Conservation (phyloP, 768 basidiomycete species). For the Mycena latifolia region DNA sequence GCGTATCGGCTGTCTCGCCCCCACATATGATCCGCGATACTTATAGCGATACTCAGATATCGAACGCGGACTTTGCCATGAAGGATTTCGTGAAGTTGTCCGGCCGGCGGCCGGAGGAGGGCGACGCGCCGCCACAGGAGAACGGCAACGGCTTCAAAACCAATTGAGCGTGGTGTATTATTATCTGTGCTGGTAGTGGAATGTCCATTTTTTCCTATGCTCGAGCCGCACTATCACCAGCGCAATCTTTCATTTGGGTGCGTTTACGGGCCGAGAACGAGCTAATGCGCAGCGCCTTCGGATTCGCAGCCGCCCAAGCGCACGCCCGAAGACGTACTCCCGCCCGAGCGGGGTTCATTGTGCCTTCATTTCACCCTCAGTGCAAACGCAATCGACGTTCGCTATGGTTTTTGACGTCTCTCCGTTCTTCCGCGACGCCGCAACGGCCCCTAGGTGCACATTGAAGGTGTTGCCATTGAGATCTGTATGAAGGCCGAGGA, state of each 20-base stretch:
- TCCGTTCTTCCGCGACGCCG: neutral
- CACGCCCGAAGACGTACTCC: neutral
- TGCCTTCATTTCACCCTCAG: constrained; percentile 19
- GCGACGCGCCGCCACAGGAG: constrained; percentile 37
- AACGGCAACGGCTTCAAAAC: constrained; percentile 11
- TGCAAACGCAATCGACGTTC: constrained; percentile 8
- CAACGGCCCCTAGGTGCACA: neutral
- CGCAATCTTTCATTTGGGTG: constrained; percentile 42
- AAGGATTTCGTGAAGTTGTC: constrained; percentile 73
- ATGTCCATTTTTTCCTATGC: constrained; percentile 15
- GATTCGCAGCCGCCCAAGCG: constrained; percentile 17
- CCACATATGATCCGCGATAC: constrained; percentile 18
- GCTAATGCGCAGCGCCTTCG: constrained; percentile 5
- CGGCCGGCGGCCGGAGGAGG: constrained; percentile 69
- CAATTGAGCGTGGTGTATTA: constrained; percentile 10
- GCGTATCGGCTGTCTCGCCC: constrained; percentile 36
- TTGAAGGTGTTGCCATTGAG: neutral
- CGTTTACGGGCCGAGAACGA: constrained; percentile 47
- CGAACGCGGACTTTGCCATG: constrained; percentile 82
- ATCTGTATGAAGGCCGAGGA: constrained; percentile 9
- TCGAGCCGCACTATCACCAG: constrained; percentile 22
- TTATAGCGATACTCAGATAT: constrained; percentile 55
- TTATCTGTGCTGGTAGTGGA: constrained; percentile 7
- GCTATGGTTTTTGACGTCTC: constrained; percentile 14
- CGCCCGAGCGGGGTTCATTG: neutral